Conservation (phyloP, 345 rosid species). For the Leavenworthia alabamica region DNA sequence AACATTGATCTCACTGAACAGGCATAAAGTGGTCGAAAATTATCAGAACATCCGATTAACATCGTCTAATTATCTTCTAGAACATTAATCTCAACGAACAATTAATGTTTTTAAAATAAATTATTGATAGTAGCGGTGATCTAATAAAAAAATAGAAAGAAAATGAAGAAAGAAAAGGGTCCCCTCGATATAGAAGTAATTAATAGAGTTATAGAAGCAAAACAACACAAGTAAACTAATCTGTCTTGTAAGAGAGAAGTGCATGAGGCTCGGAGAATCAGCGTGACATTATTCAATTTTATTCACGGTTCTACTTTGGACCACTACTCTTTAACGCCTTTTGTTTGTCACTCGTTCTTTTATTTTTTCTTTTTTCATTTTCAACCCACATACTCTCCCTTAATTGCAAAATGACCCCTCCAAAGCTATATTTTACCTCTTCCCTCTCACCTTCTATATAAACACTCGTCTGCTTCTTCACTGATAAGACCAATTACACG, state of each 20-base stretch:
- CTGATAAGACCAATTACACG: not conserved
- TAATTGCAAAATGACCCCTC: slow-evolving; percentile 11
- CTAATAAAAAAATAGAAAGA: not conserved
- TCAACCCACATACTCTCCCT: not conserved
- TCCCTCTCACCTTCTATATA: slow-evolving; percentile 25
- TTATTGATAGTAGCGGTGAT: not conserved
- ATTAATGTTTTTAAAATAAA: not conserved
- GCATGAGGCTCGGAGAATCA: slow-evolving; percentile 31
- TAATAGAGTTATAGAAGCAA: slow-evolving; percentile 23
- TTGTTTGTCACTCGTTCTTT: slow-evolving; percentile 32
- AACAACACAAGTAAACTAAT: slow-evolving; percentile 24
- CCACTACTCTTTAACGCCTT: slow-evolving; percentile 36
- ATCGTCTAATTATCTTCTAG: not conserved
- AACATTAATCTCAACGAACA: not conserved
- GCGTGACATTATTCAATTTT: slow-evolving; percentile 38
- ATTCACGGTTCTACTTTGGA: slow-evolving; percentile 35
- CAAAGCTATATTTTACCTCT: not conserved
- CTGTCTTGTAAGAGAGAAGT: slow-evolving; percentile 26
- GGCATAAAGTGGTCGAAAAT: not conserved
- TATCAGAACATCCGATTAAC: not conserved
- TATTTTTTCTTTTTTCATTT: not conserved
- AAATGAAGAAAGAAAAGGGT: slow-evolving; percentile 7
- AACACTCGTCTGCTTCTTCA: slow-evolving; percentile 17
- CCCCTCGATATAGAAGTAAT: slow-evolving; percentile 18
- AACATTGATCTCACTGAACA: too few species aligned